Evolutionary conservation across 257 asterid genomes (phyloP).

Genomic region (Pogostemon cablin): DNA sequence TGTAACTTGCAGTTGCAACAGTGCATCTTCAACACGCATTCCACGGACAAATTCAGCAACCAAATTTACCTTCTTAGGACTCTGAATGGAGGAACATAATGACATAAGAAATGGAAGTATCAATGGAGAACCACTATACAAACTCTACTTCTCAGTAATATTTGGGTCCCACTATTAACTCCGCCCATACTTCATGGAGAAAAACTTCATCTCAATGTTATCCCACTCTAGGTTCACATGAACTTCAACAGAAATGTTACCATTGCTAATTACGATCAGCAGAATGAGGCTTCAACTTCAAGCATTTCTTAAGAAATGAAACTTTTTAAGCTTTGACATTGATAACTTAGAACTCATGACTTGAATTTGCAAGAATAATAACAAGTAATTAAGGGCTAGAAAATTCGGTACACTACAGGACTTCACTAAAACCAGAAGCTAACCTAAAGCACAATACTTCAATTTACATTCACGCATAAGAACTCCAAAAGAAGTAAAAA

Average conservation of each 20-base stretch:
- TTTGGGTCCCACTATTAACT: not conserved
- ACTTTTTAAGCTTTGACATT: not conserved
- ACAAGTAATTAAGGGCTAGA: not conserved
- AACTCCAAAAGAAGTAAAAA: constrained; percentile 10
- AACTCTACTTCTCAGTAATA: constrained; percentile 11
- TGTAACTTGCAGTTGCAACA: constrained; percentile 90
- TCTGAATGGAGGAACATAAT: constrained; percentile 47
- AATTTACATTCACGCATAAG: constrained; percentile 5
- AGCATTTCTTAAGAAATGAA: not conserved
- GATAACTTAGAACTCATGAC: not conserved
- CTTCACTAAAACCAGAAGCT: constrained; percentile 16
- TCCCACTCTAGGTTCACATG: not conserved
- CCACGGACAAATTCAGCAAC: constrained; percentile 96
- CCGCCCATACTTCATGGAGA: not conserved
- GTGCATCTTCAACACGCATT: constrained; percentile 97
- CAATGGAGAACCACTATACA: not conserved
- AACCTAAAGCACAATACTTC: not conserved
- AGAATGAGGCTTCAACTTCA: not conserved
- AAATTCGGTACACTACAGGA: not conserved
- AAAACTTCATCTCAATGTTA: not conserved
- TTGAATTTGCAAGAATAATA: constrained; percentile 11
- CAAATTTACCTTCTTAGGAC: constrained; percentile 92
- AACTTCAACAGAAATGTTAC: not conserved
- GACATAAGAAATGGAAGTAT: not conserved
- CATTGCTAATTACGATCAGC: constrained; percentile 12